phyloP scores from a whole-genome alignment of 345 rosid genomes.

The Salix koriyanagi region DNA sequence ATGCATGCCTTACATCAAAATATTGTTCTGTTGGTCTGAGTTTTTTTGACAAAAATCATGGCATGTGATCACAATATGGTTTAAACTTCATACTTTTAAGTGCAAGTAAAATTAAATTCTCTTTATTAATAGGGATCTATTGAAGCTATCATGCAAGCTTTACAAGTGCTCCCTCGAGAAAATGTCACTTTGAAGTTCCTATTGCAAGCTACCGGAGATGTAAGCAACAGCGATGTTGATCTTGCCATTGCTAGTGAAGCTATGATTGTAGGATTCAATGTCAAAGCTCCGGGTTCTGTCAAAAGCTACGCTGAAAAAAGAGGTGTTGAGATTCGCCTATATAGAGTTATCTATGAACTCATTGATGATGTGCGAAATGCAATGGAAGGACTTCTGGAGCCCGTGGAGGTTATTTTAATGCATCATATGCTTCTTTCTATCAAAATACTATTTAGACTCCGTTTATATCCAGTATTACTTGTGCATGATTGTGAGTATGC shows the following conservation, averaged over 20 bases:
- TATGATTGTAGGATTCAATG: constrained; percentile 81
- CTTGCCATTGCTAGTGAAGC: constrained; percentile 90
- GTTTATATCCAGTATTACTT: not conserved
- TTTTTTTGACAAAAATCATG: not conserved
- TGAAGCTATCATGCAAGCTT: constrained; percentile 91
- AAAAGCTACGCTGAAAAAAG: constrained; percentile 77
- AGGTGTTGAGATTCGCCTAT: constrained; percentile 90
- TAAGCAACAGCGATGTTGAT: constrained; percentile 86
- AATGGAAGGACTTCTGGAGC: constrained; percentile 96
- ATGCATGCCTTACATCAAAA: not conserved
- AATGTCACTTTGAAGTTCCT: constrained; percentile 88
- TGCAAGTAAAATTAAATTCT: constrained; percentile 11
- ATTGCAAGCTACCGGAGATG: constrained; percentile 86
- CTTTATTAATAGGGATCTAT: constrained; percentile 72
- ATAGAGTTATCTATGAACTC: constrained; percentile 90
- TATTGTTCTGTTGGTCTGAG: not conserved
- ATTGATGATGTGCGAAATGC: constrained; percentile 89
- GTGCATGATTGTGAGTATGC: not conserved
- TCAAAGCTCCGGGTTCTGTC: constrained; percentile 69
- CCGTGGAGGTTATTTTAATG: constrained; percentile 63
- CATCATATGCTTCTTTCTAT: not conserved
- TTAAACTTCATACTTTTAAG: not conserved
- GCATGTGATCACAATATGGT: not conserved
- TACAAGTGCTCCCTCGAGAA: constrained; percentile 85
- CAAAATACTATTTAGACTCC: not conserved